Base-by-base conservation (phyloP, 768 basidiomycete genomes). In the Cystobasidium ongulense region DNA sequence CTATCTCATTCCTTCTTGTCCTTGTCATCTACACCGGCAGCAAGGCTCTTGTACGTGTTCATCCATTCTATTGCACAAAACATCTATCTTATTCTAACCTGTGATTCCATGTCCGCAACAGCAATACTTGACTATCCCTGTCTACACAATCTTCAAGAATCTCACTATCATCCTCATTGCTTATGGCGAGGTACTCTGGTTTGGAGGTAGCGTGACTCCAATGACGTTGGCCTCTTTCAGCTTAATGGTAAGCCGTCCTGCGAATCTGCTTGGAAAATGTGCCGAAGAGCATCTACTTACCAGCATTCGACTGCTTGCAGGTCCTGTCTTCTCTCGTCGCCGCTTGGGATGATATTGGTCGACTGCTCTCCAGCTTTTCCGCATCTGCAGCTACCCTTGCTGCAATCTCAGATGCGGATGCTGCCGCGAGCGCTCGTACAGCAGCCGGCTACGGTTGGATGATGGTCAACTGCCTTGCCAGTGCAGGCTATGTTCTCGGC, bases 121-220 rank as follows among this genome's bases (percentile, higher is more conserved):
- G 93, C 96, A 98, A 94, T 92, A 88, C 82, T 85, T 99, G 62
- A 90, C 88, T 76, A 98, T 99, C 82, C 96, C 96, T 0, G 88
- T 97, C 31, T 99, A 97, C 82, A 98, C 96, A 0, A 98, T 99
- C 76, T 98, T 98, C 86, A 99, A 99, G 82, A 99, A 99, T 81
- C 80, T 98, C 79, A 97, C 96, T n/a, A 99, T 98, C 78, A 98
- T 99, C 76, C 86, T 99, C 33, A 98, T 98, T 79, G 94, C 96
- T 8, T 96, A 99, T 80, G 96, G 96, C 43, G 96, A 98, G 83
- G 90, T 96, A 7, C 82, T 97, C 73, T 97, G 94, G 93, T 98
- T 98, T 79, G 92, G 89, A 62, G 93, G 94, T 29, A 84, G 85
- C 76, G 88, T 98, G 46, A 93, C 93, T 0, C 86, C 87, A 1